phyloP scores from a whole-genome alignment of 2,329 filamentous ascomycete species.

The Pseudogymnoascus sp. region DNA sequence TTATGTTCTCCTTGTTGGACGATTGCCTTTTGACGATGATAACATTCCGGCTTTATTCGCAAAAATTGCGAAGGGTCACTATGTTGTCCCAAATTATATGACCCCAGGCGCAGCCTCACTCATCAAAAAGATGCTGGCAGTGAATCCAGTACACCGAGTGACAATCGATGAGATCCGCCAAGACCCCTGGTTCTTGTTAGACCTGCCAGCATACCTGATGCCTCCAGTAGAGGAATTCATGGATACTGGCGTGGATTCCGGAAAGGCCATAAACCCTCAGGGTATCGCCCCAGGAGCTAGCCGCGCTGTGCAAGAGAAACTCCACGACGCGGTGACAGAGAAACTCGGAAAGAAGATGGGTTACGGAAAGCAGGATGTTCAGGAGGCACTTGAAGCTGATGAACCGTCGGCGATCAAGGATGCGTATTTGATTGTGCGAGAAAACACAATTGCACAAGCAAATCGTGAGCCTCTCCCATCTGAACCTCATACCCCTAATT shows the following conservation, averaged over 20 bases:
- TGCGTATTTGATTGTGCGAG: conserved; percentile 93
- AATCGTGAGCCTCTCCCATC: conserved; percentile 61
- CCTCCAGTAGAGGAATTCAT: conserved; percentile 86
- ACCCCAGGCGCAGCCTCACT: conserved; percentile 73
- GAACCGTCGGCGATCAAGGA: conserved; percentile 98
- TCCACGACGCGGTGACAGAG: conserved; percentile 86
- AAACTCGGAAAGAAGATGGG: conserved; percentile 98
- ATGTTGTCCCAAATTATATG: conserved; percentile 87
- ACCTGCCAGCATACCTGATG: conserved; percentile 79
- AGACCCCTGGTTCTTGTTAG: conserved; percentile 89
- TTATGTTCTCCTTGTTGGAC: conserved; percentile 73
- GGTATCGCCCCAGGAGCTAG: conserved; percentile 75
- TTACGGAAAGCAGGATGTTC: conserved; percentile 88
- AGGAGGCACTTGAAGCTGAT: conserved; percentile 83
- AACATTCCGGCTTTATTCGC: conserved; percentile 96
- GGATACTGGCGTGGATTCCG: conserved; percentile 88
- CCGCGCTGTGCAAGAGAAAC: conserved; percentile 73
- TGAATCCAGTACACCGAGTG: conserved; percentile 89
- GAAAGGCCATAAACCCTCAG: conserved; percentile 79
- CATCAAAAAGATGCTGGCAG: conserved; percentile 90
- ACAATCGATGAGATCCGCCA: conserved; percentile 89
- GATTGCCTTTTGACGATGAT: conserved; percentile 94
- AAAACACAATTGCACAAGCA: conserved; percentile 87
- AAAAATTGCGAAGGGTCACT: conserved; percentile 93
- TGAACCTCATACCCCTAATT: conserved; percentile 3